Conservation (phyloP, 192 early-diverging fungal genomes). For the Entrophospora sp. region DNA sequence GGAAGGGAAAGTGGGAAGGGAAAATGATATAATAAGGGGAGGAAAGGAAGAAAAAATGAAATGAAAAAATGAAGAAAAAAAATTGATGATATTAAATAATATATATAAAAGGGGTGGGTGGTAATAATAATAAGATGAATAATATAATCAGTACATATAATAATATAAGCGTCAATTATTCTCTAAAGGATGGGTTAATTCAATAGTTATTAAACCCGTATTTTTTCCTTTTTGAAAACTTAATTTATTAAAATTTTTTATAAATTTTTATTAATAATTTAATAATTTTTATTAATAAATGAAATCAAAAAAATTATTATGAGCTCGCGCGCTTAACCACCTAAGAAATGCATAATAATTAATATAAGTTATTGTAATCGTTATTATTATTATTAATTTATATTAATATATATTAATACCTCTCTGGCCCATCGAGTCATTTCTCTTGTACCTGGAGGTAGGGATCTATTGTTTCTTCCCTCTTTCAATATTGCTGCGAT, state of each 20-base stretch:
- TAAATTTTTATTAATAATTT: neutral
- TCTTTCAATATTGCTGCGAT: conserved; percentile 67
- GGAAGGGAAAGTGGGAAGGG: neutral
- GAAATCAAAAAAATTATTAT: neutral
- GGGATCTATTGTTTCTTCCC: conserved; percentile 51
- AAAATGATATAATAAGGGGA: conserved; percentile 5
- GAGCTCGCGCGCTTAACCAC: neutral
- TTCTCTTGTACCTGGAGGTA: conserved; percentile 44
- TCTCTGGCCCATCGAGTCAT: conserved; percentile 65
- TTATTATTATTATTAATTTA: conserved; percentile 25
- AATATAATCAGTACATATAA: neutral
- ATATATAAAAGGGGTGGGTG: conserved; percentile 5
- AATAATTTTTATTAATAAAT: neutral
- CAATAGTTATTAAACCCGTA: neutral
- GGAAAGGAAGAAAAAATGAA: neutral
- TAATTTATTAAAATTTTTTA: conserved; percentile 23
- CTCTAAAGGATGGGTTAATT: neutral
- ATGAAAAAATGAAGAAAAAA: neutral
- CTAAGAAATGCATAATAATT: neutral
- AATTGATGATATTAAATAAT: neutral
- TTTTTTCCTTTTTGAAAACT: conserved; percentile 16
- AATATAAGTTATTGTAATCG: conserved; percentile 15
- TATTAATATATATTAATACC: conserved; percentile 32
- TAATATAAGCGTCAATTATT: neutral
- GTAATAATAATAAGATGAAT: conserved; percentile 1